These are phyloP conservation scores for Artemisia princeps DNA, from an alignment of 140 eudicot genomes.

Conservation along the genomic window DNA sequence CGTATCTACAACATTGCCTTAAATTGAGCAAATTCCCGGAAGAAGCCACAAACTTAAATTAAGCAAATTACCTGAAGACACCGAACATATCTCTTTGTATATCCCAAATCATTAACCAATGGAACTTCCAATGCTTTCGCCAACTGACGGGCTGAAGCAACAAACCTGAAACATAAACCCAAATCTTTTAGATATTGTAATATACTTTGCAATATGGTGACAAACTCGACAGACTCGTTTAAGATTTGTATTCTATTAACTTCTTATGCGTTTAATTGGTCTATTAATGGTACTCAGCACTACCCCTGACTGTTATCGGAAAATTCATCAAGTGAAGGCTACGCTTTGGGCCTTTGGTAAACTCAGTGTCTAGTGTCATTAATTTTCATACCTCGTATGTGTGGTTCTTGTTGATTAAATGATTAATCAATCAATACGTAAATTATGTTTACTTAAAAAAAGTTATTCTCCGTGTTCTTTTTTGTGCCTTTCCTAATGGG, in stretches of 20 bases:
- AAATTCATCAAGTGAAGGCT: neutral
- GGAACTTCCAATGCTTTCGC: slow-evolving; percentile 98
- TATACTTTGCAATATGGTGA: neutral
- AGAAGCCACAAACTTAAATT: neutral
- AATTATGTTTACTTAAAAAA: neutral
- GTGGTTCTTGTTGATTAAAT: neutral
- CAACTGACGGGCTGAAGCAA: slow-evolving; percentile 86
- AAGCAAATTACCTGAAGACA: slow-evolving; percentile 73
- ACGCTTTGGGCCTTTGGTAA: neutral
- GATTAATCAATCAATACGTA: neutral
- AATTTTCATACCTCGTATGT: neutral
- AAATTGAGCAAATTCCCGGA: neutral
- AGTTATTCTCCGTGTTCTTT: neutral
- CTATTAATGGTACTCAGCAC: neutral
- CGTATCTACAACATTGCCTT: neutral
- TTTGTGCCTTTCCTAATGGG: neutral
- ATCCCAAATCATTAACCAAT: slow-evolving; percentile 93
- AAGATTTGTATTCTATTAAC: neutral
- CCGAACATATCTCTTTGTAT: slow-evolving; percentile 94
- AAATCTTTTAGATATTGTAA: slow-evolving; percentile 8
- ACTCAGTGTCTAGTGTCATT: neutral
- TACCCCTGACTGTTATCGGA: neutral
- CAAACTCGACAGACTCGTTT: neutral
- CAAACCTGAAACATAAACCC: slow-evolving; percentile 54
- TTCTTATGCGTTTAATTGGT: slow-evolving; percentile 1